Percentiles rank a stretch among this genome's conserved stretches.
Evolutionary conservation across 176 grass and related monocot species (phyloP).

Genomic region (Raddia guianensis): DNA sequence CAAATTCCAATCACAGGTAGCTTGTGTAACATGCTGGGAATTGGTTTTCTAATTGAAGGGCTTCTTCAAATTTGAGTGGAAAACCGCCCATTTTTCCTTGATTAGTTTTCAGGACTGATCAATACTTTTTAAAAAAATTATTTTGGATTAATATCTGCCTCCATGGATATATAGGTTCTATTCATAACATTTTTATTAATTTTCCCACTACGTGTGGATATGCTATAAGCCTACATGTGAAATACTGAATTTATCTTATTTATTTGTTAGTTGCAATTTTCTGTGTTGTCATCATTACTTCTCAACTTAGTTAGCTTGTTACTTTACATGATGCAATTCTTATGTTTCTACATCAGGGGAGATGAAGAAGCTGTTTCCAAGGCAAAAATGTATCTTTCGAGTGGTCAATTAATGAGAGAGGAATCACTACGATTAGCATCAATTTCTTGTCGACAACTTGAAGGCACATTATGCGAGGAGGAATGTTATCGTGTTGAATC

Average conservation of each 20-base stretch:
- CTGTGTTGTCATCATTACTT: slow-evolving; percentile 1
- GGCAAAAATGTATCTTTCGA: slow-evolving; percentile 50
- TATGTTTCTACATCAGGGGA: slow-evolving; percentile 51
- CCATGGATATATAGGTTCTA: neutral
- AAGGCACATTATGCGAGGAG: slow-evolving; percentile 44
- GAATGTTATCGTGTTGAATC: slow-evolving; percentile 60
- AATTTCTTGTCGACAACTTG: slow-evolving; percentile 49
- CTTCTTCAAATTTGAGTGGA: slow-evolving; percentile 11
- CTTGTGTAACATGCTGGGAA: neutral
- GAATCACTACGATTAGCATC: slow-evolving; percentile 62
- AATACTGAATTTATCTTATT: neutral
- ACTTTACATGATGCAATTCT: neutral
- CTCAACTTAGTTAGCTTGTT: slow-evolving; percentile 9
- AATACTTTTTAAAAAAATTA: neutral
- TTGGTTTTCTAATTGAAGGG: slow-evolving; percentile 10
- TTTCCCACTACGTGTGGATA: neutral
- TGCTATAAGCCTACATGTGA: neutral
- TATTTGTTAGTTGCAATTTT: neutral
- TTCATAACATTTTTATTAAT: neutral
- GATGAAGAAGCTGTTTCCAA: slow-evolving; percentile 49
- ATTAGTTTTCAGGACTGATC: neutral
- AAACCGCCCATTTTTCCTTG: neutral
- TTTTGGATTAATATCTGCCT: neutral
- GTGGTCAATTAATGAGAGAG: slow-evolving; percentile 73
- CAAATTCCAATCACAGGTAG: slow-evolving; percentile 3